Evolutionary conservation across 768 basidiomycete genomes (phyloP), one percentile per base, ranked within the genome.

Genomic region (Rhodocollybia butyracea): DNA sequence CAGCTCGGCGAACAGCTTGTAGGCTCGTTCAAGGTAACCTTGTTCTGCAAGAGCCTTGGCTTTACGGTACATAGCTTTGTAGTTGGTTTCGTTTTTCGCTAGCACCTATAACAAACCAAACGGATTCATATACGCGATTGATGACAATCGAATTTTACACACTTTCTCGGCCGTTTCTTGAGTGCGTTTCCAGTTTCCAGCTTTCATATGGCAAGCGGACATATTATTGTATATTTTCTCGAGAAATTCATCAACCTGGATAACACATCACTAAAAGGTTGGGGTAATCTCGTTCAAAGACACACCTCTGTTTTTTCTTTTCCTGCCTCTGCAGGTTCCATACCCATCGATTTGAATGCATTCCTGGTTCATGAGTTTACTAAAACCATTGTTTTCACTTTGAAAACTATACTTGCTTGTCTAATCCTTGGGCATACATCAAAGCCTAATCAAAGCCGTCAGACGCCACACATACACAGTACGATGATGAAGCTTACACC

Each of bases 211-310:
- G 61, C 89, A 91, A 5, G 89, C 89, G 2, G 86, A 82, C 87
- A 90, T 88, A 55, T 94, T 94, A 3, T 88, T 82, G 59, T 93
- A 89, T 43, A 92, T 83, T 73, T 88, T 93, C 69, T 89, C 89
- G 19, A 90, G 68, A 36, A 91, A 76, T 10, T 84, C 74, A 66
- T 93, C 91, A 19, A 84, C 77, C 91, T 93, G 24, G 31, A 47
- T 32, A 59, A 17, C 11, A 24, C 15, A 31, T 2, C 12, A 15
- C 7, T 21, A 24, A 41, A 26, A 26, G 47, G 22, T 7, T n/a
- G 12, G 15, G 24, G 29, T 39, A 6, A 26, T 13, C 38, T 19
- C 21, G 22, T 26, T 38, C 31, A 43, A 21, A 52, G 48, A 57
- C 71, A 41, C 50, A 86, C 89, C 76, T 89, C 89, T 0, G 87